Evolutionary conservation across 2,329 filamentous ascomycete species (phyloP), one percentile per base, ranked within the genome.

Genomic region (Colletotrichum limetticola): DNA sequence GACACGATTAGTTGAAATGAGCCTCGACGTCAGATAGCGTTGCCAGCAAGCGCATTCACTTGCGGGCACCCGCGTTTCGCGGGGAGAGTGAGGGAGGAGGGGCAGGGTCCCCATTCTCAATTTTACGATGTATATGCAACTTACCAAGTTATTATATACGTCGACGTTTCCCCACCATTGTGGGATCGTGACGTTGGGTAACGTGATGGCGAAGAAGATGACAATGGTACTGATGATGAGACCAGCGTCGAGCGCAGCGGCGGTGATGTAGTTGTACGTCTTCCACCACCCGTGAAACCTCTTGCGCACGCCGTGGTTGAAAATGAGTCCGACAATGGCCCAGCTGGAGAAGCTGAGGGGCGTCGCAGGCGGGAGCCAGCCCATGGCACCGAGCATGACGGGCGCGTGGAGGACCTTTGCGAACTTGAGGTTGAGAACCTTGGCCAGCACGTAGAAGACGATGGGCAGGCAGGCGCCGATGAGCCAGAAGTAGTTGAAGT

Each of bases 271-370:
- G 74, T 83, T 84, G 71, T 85, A 84, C 16, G 77, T 82, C 49
- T 78, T 83, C 90, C 90, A 92, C 90, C 90, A 92, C 0, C 86
- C 89, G n/a, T 83, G 81, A 78, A 83, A 90, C 55, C 84, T 83
- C 75, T 85, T 84, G 37, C 86, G 85, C 72, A 92, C 89, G 64
- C 81, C 83, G 74, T 88, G 86, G 77, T 92, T 90, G 80, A 92
- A 92, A 35, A 91, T 68, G 58, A 87, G 83, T 0, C 90, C 90
- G 14, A 89, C 84, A 19, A 90, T 80, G 3, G 86, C 88, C 90
- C 90, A 92, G 4, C 85, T 81, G 12, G 88, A 86, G 77, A 91
- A 92, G 75, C 86, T 91, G 30, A 91, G 82, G 0, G 88, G 87
- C 0, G 90, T 91, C 0, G 90, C 90, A 0, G 90, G 90, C 1